Percentiles rank a stretch among this genome's conserved stretches.
Evolutionary conservation across 1,139 yeast genomes (phyloP).

Genomic region (Taiozyma sp.): DNA sequence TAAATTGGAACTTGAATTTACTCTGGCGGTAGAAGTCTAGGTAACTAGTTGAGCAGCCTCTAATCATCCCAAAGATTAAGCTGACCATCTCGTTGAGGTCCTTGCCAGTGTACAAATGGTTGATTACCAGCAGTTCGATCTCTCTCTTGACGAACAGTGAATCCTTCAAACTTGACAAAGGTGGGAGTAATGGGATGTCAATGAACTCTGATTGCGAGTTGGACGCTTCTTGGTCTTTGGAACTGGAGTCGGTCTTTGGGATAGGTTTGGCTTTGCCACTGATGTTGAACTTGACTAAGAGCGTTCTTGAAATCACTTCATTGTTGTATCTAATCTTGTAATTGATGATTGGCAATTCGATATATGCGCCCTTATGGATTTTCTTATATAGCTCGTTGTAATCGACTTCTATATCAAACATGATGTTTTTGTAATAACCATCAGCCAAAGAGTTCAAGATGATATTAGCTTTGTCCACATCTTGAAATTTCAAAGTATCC

Average conservation of each 20-base stretch:
- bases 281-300: background rate
- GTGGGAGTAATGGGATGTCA: slow-evolving; percentile 28
- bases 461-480: slow-evolving; percentile 2
- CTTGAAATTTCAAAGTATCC: slow-evolving; percentile 1
- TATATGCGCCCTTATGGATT: slow-evolving; percentile 2
- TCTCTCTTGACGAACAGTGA: slow-evolving; percentile 30
- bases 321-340: slow-evolving; percentile 2
- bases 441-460: slow-evolving; percentile 15
- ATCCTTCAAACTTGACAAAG: slow-evolving; percentile 31
- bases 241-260: background rate
- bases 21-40: slow-evolving; percentile 19
- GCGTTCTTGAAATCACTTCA: background rate
- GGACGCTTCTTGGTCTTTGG: background rate
- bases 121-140: slow-evolving; percentile 30
- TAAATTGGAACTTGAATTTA: slow-evolving; percentile 13
- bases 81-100: slow-evolving; percentile 11
- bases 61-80: slow-evolving; percentile 14
- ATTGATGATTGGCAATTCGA: slow-evolving; percentile 14
- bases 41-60: slow-evolving; percentile 19
- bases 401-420: slow-evolving; percentile 13
- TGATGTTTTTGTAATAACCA: slow-evolving; percentile 16
- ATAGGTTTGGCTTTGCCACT: background rate
- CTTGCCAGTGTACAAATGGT: slow-evolving; percentile 6
- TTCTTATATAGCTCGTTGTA: slow-evolving; percentile 2
- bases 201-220: slow-evolving; percentile 1